Evolutionary conservation across 2,329 filamentous ascomycete species (phyloP).

Genomic region (Aspergillus clavatus): DNA sequence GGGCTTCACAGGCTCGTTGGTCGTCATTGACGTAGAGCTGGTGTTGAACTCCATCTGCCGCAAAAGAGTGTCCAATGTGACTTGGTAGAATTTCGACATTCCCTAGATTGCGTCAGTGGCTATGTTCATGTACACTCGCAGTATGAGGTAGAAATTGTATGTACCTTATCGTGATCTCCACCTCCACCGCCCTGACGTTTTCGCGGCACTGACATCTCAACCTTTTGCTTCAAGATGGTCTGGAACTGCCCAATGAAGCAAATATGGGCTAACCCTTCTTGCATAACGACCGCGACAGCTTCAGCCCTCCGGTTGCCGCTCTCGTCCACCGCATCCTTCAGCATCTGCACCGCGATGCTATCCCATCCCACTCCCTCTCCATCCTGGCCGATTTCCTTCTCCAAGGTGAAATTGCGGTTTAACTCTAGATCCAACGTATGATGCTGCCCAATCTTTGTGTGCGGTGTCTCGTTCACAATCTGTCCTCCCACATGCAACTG

Average conservation of each 20-base stretch:
- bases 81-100: slow-evolving; percentile 72
- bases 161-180: slow-evolving; percentile 46
- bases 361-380: slow-evolving; percentile 67
- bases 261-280: slow-evolving; percentile 60
- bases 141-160: background rate
- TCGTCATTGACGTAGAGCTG: slow-evolving; percentile 34
- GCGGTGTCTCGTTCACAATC: slow-evolving; percentile 61
- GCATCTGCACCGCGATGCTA: slow-evolving; percentile 71
- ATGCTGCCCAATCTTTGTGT: slow-evolving; percentile 62
- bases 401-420: slow-evolving; percentile 78
- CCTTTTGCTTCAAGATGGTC: slow-evolving; percentile 46
- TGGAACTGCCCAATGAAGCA: slow-evolving; percentile 48
- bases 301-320: slow-evolving; percentile 66
- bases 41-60: slow-evolving; percentile 69
- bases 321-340: slow-evolving; percentile 73
- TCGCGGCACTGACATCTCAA: slow-evolving; percentile 45
- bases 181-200: slow-evolving; percentile 45
- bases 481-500: slow-evolving; percentile 65
- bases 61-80: slow-evolving; percentile 67
- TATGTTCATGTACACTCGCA: background rate
- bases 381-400: slow-evolving; percentile 61
- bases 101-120: slow-evolving; percentile 43
- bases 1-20: slow-evolving; percentile 46
- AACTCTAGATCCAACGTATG: slow-evolving; percentile 81
- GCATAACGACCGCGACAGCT: slow-evolving; percentile 87